Percentiles rank a stretch among this genome's conserved stretches.
Evolutionary conservation across 164 flowering plant species (phyloP).

Genomic region (Stephania japonica): DNA sequence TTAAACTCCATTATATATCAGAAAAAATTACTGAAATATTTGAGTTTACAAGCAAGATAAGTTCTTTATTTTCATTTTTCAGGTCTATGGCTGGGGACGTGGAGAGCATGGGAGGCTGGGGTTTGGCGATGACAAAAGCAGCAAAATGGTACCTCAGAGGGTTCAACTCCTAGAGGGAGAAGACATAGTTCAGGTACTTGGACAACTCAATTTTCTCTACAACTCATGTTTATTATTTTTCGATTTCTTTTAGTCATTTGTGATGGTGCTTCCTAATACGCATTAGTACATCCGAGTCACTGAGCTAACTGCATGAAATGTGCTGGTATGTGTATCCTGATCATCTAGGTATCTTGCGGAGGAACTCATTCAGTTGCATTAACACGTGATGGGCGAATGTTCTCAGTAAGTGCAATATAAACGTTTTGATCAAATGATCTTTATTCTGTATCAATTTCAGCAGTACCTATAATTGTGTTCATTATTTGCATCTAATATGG

Average conservation of each 20-base stretch:
- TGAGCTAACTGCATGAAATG: too few relatives aligned
- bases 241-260: neutral
- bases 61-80: slow-evolving; percentile 12
- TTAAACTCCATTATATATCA: too few relatives aligned
- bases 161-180: slow-evolving; percentile 85
- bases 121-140: slow-evolving; percentile 99
- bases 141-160: slow-evolving; percentile 96
- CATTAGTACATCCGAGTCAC: neutral
- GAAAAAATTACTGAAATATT: neutral
- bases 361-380: slow-evolving; percentile 98
- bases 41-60: neutral
- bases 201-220: neutral
- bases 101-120: slow-evolving; percentile 99
- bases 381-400: slow-evolving; percentile 87
- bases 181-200: slow-evolving; percentile 75
- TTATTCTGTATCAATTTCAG: neutral
- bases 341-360: slow-evolving; percentile 80
- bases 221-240: neutral
- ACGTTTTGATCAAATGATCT: neutral
- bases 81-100: slow-evolving; percentile 99
- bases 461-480: neutral
- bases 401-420: slow-evolving; percentile 54
- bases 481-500: neutral
- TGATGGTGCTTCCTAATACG: neutral
- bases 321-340: neutral